phyloP scores from a whole-genome alignment of 202 grass and related monocot genomes.

The Saccharum hybrid region DNA sequence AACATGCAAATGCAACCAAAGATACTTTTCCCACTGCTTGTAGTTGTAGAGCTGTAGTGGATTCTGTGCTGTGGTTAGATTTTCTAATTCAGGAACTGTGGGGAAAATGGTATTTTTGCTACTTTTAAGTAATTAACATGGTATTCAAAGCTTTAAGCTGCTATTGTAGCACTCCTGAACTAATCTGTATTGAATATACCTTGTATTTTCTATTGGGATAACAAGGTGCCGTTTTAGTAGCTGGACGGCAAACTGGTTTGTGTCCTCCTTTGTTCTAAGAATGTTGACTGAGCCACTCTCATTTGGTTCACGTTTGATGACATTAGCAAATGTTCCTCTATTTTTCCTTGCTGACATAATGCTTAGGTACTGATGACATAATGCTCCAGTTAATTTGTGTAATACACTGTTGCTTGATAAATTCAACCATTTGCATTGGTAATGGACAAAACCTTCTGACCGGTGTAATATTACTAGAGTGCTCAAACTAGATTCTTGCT shows the following conservation, averaged over 20 bases:
- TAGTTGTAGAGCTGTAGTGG: background rate
- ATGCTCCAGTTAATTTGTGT: background rate
- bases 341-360: constrained; percentile 25
- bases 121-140: background rate
- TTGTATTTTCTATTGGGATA: background rate
- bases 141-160: constrained; percentile 16
- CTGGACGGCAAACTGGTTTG: background rate
- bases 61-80: background rate
- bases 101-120: background rate
- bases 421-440: constrained; percentile 7
- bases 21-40: background rate
- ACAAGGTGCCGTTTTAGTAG: background rate
- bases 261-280: constrained; percentile 12
- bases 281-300: background rate
- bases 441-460: constrained; percentile 8
- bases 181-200: background rate
- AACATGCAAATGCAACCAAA: background rate
- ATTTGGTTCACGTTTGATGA: constrained; percentile 17
- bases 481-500: background rate
- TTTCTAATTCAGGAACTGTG: background rate
- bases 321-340: constrained; percentile 9
- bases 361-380: constrained; percentile 25
- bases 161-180: background rate
- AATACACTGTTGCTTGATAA: background rate
- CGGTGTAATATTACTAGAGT: background rate